A percentile compares a stretch with the other conserved stretches of the same genome.
phyloP scores from a whole-genome alignment of 148 eudicot species.

The Spergularia marina region DNA sequence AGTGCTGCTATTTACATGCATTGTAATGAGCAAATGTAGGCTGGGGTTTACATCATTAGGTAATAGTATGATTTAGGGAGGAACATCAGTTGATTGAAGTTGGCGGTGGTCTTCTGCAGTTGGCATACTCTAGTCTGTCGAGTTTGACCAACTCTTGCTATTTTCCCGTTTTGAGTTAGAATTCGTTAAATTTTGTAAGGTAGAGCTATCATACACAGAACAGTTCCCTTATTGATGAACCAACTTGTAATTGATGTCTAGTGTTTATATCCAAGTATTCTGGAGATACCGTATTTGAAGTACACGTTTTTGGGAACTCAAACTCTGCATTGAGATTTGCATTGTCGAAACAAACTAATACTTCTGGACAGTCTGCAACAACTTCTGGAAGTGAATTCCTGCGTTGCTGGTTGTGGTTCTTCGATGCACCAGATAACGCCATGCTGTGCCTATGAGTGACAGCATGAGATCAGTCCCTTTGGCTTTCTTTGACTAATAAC shows the following conservation, averaged over 20 bases:
- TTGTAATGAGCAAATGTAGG: conserved; percentile 21
- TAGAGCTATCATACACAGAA: not conserved
- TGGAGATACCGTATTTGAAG: not conserved
- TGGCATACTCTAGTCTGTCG: not conserved
- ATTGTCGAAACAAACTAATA: not conserved
- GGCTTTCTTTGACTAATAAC: conserved; percentile 36
- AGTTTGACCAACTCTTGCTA: not conserved
- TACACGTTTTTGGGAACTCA: not conserved
- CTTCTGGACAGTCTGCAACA: not conserved
- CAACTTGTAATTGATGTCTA: not conserved
- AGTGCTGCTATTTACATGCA: conserved; percentile 9
- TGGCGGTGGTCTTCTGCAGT: not conserved
- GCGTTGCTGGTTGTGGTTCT: not conserved
- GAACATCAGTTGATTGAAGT: not conserved
- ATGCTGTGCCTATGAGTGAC: not conserved
- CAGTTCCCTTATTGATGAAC: not conserved
- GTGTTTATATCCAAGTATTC: not conserved
- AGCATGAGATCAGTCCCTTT: conserved; percentile 15
- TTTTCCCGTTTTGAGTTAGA: not conserved
- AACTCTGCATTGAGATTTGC: not conserved
- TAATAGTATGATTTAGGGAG: conserved; percentile 1
- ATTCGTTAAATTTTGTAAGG: not conserved
- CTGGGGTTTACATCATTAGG: conserved; percentile 7
- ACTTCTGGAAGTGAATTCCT: not conserved
- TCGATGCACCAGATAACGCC: not conserved